Evolutionary conservation across 1,284 basidiomycete species (phyloP).

Genomic region (Mixia osmundae): DNA sequence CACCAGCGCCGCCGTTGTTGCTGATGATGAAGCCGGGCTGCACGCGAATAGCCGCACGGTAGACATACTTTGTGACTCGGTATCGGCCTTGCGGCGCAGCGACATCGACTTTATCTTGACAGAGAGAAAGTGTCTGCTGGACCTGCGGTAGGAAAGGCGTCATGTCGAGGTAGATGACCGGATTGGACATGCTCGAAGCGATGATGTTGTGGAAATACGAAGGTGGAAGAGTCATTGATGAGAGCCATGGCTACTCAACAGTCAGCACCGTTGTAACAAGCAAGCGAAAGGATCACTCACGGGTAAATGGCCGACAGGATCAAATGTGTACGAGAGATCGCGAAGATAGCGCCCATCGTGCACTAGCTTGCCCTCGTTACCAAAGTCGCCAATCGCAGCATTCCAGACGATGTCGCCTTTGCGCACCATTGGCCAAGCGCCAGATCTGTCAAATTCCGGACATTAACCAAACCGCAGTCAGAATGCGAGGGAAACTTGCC

Average conservation of each 20-base stretch:
- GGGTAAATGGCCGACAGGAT: slow-evolving; percentile 23
- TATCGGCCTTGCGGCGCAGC: slow-evolving; percentile 21
- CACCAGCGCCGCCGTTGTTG: slow-evolving; percentile 1
- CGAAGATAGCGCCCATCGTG: slow-evolving; percentile 18
- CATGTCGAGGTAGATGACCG: slow-evolving; percentile 17
- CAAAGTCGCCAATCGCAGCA: slow-evolving; percentile 19
- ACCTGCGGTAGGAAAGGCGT: slow-evolving; percentile 20
- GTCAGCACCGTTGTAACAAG: not conserved
- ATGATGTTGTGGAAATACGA: slow-evolving; percentile 24
- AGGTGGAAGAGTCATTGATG: slow-evolving; percentile 21
- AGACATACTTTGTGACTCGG: slow-evolving; percentile 23
- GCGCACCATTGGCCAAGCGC: slow-evolving; percentile 19
- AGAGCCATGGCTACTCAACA: slow-evolving; percentile 18
- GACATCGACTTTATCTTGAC: slow-evolving; percentile 22
- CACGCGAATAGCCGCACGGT: slow-evolving; percentile 17
- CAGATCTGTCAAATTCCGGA: slow-evolving; percentile 10
- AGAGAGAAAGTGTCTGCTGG: slow-evolving; percentile 20
- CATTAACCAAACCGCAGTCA: not conserved
- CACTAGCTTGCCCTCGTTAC: slow-evolving; percentile 10
- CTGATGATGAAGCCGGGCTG: slow-evolving; percentile 7
- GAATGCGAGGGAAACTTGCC: slow-evolving; percentile 3
- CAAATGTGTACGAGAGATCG: slow-evolving; percentile 21
- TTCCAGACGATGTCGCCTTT: slow-evolving; percentile 24
- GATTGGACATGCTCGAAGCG: slow-evolving; percentile 15
- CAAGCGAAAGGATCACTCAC: slow-evolving; percentile 2